Evolutionary conservation across 176 grass and related monocot species (phyloP), one percentile per base, ranked within the genome.

Genomic region (Carex parvula): DNA sequence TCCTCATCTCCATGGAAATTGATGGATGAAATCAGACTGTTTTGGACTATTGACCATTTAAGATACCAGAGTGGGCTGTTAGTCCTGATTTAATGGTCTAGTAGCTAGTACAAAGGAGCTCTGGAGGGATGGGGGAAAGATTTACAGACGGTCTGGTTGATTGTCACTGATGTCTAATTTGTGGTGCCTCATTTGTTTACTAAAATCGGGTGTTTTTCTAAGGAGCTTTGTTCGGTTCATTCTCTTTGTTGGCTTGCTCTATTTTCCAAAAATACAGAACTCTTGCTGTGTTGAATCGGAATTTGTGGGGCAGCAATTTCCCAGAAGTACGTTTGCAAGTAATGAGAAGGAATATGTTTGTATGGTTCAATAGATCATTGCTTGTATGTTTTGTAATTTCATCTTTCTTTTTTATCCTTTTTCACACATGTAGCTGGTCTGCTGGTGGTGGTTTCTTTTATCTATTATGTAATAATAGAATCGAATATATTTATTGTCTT

Each of bases 1-100:
- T 87, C 86, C 20, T 87, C 86, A 83, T 87, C 79, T 87, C 86
- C 86, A 87, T 87, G 64, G 24, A 5, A 12, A 41, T 21, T n/a
- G 84, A 65, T 33, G 50, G 10, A 48, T 21, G 15, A 32, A 33
- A 66, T 33, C 22, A 66, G 64, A 14, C 29, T 66, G 64, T 66
- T 66, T 66, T 5, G 64, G 29, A 66, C 37, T 39, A 39, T 39
- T 39, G 37, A 39, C 4, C 37, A 5, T 39, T 39, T 39, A 39
- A 39, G 37, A 39, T 39, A 39, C 37, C 37, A 39, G 37, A 39
- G 4, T 39, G 37, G 37, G 37, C 21, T 35, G 64, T 35, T 66
- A 33, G 64, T 66, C 64, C 12, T 66, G 63, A 33, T 65, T 59
- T 65, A 33, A 30, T 66, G 64, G 6, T 21, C 29, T 66, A 15